Percentiles rank a stretch among this genome's conserved stretches.
Evolutionary conservation across 208 protist genomes (phyloP).

Genomic region (Phytomonas sp.): DNA sequence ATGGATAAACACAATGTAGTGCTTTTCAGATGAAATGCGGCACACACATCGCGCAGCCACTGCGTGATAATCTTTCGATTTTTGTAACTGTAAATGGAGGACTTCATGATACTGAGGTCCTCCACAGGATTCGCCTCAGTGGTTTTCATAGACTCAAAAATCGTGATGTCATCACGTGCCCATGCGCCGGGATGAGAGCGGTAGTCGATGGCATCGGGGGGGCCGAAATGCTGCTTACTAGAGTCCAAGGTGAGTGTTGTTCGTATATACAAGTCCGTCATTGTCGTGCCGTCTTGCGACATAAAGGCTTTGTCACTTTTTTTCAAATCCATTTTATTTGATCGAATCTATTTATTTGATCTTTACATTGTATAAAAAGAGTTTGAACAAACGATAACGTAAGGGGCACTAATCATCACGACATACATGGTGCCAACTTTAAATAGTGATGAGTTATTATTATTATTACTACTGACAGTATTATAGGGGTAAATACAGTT

Average conservation of each 20-base stretch:
- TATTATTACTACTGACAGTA: neutral
- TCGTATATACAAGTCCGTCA: constrained; percentile 29
- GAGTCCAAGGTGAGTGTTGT: constrained; percentile 72
- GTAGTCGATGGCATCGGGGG: constrained; percentile 61
- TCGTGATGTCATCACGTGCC: constrained; percentile 40
- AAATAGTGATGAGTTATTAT: neutral
- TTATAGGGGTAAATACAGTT: neutral
- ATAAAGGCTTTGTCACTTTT: constrained; percentile 1
- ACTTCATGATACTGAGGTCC: constrained; percentile 64
- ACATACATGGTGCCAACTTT: neutral
- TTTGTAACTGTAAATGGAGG: constrained; percentile 73
- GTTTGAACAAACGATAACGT: neutral
- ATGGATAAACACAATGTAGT: constrained; percentile 76
- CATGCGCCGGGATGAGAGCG: constrained; percentile 50
- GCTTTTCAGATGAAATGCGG: constrained; percentile 61
- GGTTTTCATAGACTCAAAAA: constrained; percentile 66
- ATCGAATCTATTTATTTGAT: neutral
- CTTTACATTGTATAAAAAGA: neutral
- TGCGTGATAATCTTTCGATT: constrained; percentile 75
- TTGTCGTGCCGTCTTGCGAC: neutral
- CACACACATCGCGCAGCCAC: constrained; percentile 78
- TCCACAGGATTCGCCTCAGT: constrained; percentile 54
- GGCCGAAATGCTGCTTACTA: constrained; percentile 50
- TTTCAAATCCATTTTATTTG: neutral
- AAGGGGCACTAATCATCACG: neutral